Base-by-base conservation (phyloP, 1,284 basidiomycete species). In the Phylloporus gajari region DNA sequence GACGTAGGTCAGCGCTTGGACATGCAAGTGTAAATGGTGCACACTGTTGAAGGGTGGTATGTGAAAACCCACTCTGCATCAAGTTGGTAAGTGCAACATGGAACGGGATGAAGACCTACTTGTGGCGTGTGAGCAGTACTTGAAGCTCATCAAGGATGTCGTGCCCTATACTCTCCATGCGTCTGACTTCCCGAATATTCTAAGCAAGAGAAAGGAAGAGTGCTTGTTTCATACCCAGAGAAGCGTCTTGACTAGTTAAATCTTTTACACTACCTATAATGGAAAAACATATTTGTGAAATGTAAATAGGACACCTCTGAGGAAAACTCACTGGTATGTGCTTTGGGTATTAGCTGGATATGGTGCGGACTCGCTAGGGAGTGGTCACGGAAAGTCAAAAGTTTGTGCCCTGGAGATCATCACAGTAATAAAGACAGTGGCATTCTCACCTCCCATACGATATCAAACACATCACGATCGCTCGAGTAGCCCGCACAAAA, bases 41-140 rank as follows among this genome's bases (percentile, higher is more conserved):
- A 96, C 89, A 25, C 91, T 93, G 71, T 89, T 91, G 81, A 94
- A 94, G 0, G 95, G 95, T 0, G 94, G 93, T 73, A 95, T 93
- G 80, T 95, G 94, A 76, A 94, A 95, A 3, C 94, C 94, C 81
- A 94, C 85, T 91, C 93, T 80, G 42, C 60, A n/a, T 61, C n/a
- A 11, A 46, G 27, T 48, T 35, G 15, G 38, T 56, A 35, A 42
- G 61, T 32, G 13, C 7, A 6, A 58, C 2, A 21, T 30, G 0
- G 5, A 23, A 44, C 13, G 56, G 56, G 27, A 58, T 44, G 67
- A 58, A 5, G 1, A 64, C 76, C 63, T 69, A 92, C 92, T 85
- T 88, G 77, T 88, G 87, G 61, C 82, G 78, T 32, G 79, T 69
- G 7, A 73, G 76, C 27, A 85, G 84, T 35, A 89, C 82, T 13